phyloP scores from a whole-genome alignment of 176 grass and related monocot species.

The Thalia dealbata region DNA sequence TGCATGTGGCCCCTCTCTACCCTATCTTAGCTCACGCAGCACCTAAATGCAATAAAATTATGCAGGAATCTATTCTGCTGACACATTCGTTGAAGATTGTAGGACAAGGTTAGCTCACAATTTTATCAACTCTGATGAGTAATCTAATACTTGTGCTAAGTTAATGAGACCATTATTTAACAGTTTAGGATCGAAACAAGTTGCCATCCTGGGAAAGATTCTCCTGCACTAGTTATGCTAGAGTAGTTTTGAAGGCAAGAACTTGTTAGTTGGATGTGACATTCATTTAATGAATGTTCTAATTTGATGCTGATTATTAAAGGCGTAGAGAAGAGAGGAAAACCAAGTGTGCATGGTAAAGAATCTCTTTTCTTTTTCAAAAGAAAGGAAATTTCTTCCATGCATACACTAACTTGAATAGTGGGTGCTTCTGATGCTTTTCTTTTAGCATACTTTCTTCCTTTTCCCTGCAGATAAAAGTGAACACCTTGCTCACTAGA shows the following conservation, averaged over 20 bases:
- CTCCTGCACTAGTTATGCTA: too few relatives aligned
- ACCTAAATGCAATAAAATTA: slow-evolving; percentile 1
- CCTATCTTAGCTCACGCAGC: background rate
- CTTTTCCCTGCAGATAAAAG: background rate
- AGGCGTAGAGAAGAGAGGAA: too few relatives aligned
- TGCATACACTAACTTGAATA: background rate
- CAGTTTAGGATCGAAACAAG: too few relatives aligned
- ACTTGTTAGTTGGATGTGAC: too few relatives aligned
- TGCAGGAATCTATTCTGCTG: too few relatives aligned
- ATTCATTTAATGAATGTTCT: too few relatives aligned
- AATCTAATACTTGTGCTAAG: too few relatives aligned
- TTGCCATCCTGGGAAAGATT: too few relatives aligned
- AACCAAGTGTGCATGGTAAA: background rate
- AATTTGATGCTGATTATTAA: too few relatives aligned
- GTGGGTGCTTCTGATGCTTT: background rate
- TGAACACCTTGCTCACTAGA: background rate
- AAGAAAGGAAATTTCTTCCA: background rate
- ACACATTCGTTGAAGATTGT: background rate
- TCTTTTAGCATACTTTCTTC: background rate
- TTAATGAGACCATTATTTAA: too few relatives aligned
- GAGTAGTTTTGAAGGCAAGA: too few relatives aligned
- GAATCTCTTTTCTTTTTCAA: background rate
- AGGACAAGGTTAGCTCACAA: background rate
- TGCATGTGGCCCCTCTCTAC: background rate
- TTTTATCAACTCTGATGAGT: too few relatives aligned